Base-by-base conservation (phyloP, 2,329 filamentous ascomycete species). In the Colletotrichum chlorophyti region DNA sequence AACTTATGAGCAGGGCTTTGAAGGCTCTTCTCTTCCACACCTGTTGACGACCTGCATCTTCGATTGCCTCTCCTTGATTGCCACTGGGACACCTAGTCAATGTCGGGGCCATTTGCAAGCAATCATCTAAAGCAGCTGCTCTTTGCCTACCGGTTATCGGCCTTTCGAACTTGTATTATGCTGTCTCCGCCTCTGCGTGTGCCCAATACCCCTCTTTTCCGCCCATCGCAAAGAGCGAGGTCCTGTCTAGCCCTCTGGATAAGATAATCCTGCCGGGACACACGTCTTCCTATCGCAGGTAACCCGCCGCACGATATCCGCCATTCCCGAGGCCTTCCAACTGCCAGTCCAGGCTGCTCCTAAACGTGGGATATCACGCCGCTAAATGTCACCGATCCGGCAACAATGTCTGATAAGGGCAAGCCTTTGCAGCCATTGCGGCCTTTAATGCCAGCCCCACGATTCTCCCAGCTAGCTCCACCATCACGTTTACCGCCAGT, bases 121-220 rank as follows among this genome's bases (percentile, higher is more conserved):
- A 14, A 21, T 37, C 19, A 11, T 14, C 23, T n/a, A 21, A 12
- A 40, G 26, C 27, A 12, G 37, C n/a, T 40, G 23, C 14, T 32
- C 29, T 34, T 37, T 47, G 29, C 38, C 29, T 43, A 43, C 46
- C 40, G 21, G 24, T 54, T 14, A 34, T 8, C 43, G 32, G 51
- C 31, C 19, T 26, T n/a, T 55, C 51, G 23, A 48, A 21, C 15
- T 42, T 37, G 43, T 55, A 55, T 54, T 55, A 59, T 59, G 55
- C 55, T 34, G 24, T 26, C 42, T 42, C 19, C 17, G 31, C 15
- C 29, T 32, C 31, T 34, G 12, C 11, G 15, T 49, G 14, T 34
- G 43, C 51, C 31, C 10, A 49, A 55, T 55, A 55, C 51, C 55
- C 51, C 37, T 59, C 43, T 29, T 59, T 50, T 15, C 15, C 26